phyloP scores from a whole-genome alignment of 1,284 basidiomycete genomes.

The Butyriboletus appendiculatus region DNA sequence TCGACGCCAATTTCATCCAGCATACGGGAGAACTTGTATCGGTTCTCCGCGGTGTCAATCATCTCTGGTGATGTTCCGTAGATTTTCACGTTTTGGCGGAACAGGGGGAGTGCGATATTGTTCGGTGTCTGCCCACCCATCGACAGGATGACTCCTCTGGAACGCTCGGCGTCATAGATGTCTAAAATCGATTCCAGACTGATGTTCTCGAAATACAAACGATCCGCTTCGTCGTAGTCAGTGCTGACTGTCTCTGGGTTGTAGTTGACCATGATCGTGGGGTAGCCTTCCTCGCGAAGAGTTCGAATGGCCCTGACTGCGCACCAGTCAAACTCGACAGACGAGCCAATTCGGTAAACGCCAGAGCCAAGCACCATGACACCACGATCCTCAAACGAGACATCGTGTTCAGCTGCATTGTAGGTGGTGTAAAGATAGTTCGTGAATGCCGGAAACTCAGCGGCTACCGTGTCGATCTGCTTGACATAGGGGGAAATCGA shows the following conservation, averaged over 20 bases:
- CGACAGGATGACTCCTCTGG: constrained; percentile 91
- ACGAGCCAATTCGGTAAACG: constrained; percentile 98
- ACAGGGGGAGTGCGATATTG: constrained; percentile 94
- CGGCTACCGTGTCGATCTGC: constrained; percentile 98
- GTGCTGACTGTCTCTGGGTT: constrained; percentile 99
- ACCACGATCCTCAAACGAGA: constrained; percentile 88
- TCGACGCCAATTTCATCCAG: constrained; percentile 98
- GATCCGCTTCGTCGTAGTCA: constrained; percentile 98
- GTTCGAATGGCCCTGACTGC: constrained; percentile 97
- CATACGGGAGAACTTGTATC: constrained; percentile 99
- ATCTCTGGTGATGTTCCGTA: constrained; percentile 99
- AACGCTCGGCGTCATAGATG: constrained; percentile 92
- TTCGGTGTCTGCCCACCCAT: constrained; percentile 99
- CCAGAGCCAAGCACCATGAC: constrained; percentile 98
- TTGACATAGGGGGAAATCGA: constrained; percentile 92
- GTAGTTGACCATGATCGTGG: constrained; percentile 99
- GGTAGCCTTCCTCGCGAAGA: constrained; percentile 90
- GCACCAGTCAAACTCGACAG: constrained; percentile 99
- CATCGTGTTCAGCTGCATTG: constrained; percentile 92
- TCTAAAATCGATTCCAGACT: constrained; percentile 95
- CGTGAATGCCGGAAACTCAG: constrained; percentile 98
- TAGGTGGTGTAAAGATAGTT: constrained; percentile 99
- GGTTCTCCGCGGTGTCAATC: constrained; percentile 99
- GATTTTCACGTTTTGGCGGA: constrained; percentile 96
- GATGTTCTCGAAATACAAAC: constrained; percentile 99